A percentile compares a stretch with the other conserved stretches of the same genome.
Conservation (phyloP, 2,329 filamentous ascomycete species). For the Aureobasidium melanogenum region DNA sequence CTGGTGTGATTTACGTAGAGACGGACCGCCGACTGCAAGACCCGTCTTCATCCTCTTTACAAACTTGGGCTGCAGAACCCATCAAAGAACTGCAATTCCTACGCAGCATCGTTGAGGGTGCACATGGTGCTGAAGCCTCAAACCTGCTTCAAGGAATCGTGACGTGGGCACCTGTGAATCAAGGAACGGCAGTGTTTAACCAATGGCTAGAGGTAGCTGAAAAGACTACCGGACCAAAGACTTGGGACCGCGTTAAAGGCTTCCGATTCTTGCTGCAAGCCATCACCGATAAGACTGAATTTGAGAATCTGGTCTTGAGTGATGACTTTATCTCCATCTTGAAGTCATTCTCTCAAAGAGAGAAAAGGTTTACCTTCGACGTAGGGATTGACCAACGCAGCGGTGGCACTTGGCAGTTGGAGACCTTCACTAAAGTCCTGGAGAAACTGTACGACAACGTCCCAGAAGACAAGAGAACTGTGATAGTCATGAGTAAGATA, state of each 20-base stretch:
- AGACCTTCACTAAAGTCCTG: slow-evolving; percentile 29
- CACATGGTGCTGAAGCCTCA: slow-evolving; percentile 34
- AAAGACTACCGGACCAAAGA: slow-evolving; percentile 49
- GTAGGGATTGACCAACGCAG: slow-evolving; percentile 72
- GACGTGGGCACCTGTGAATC: slow-evolving; percentile 77
- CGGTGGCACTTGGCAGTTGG: slow-evolving; percentile 57
- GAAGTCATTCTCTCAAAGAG: slow-evolving; percentile 47
- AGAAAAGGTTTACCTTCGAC: slow-evolving; percentile 63
- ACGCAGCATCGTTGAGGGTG: slow-evolving; percentile 51
- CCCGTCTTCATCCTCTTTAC: slow-evolving; percentile 18
- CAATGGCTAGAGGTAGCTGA: slow-evolving; percentile 57
- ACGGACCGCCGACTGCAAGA: slow-evolving; percentile 53
- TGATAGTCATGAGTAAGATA: slow-evolving; percentile 57
- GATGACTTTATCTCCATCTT: slow-evolving; percentile 41
- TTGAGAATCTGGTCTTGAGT: slow-evolving; percentile 28
- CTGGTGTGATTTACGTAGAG: slow-evolving; percentile 75
- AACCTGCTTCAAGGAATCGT: slow-evolving; percentile 60
- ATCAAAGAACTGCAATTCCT: slow-evolving; percentile 65
- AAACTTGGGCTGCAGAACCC: slow-evolving; percentile 56
- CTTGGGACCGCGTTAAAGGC: slow-evolving; percentile 63
- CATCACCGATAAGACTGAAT: slow-evolving; percentile 27
- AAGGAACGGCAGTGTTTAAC: slow-evolving; percentile 50
- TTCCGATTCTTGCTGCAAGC: slow-evolving; percentile 73
- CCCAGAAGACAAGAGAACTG: slow-evolving; percentile 50
- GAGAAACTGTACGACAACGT: slow-evolving; percentile 51